Evolutionary conservation across 768 basidiomycete genomes (phyloP).

Genomic region (Serpula lacrymans): DNA sequence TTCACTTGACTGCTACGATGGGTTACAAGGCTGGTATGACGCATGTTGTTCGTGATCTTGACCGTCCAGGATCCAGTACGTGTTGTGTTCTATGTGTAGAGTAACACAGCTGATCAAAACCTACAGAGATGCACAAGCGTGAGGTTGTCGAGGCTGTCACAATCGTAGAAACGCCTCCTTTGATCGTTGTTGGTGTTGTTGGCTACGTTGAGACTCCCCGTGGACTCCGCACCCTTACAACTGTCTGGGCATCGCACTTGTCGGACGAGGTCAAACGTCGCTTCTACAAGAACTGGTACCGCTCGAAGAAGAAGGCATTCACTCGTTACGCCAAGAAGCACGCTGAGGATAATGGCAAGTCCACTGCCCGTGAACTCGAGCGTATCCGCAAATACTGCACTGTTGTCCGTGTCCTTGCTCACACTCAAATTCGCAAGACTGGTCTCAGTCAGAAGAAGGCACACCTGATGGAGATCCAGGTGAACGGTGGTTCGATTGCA

Average conservation of each 20-base stretch:
- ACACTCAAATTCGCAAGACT: conserved; percentile 98
- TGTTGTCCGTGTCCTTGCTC: conserved; percentile 97
- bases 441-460: conserved; percentile 99
- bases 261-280: conserved; percentile 97
- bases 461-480: conserved; percentile 99
- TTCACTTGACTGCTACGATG: conserved; percentile 96
- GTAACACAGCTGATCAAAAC: not conserved
- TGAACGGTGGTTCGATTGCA: conserved; percentile 92
- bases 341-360: conserved; percentile 91
- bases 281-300: conserved; percentile 99
- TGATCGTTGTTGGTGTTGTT: conserved; percentile 96
- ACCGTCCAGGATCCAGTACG: conserved; percentile 98
- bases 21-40: conserved; percentile 99
- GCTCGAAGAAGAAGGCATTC: conserved; percentile 99
- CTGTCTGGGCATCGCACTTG: conserved; percentile 97
- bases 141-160: conserved; percentile 99
- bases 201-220: conserved; percentile 99
- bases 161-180: conserved; percentile 93
- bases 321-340: conserved; percentile 99
- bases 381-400: conserved; percentile 99
- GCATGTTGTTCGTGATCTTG: conserved; percentile 97
- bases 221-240: conserved; percentile 97
- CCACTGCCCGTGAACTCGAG: conserved; percentile 92
- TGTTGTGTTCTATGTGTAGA: conserved; percentile 18
- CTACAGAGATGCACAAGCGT: conserved; percentile 98